A percentile compares a stretch with the other conserved stretches of the same genome.
Evolutionary conservation across 768 basidiomycete species (phyloP).

Genomic region (Kwoniella sp.): DNA sequence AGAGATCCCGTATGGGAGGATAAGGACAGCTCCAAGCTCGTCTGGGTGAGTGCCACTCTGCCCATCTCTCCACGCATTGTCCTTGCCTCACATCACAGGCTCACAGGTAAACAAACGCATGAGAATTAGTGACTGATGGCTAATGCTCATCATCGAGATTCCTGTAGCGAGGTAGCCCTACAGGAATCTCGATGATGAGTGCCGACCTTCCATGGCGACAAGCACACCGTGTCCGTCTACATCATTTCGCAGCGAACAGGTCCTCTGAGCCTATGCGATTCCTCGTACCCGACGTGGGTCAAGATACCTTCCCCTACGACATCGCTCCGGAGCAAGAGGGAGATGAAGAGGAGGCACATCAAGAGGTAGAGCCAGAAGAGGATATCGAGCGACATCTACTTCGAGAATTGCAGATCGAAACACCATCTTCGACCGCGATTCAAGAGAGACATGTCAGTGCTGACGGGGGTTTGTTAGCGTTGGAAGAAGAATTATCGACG

Average conservation of each 20-base stretch:
- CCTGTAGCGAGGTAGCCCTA: slow-evolving; percentile 49
- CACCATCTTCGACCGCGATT: no score
- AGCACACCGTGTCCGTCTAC: slow-evolving; percentile 52
- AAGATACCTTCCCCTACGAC: not conserved
- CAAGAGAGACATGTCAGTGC: not conserved
- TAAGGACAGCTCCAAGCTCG: slow-evolving; percentile 44
- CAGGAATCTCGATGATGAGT: slow-evolving; percentile 55
- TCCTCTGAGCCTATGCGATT: slow-evolving; percentile 30
- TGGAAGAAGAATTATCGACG: slow-evolving; percentile 27
- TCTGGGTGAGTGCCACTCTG: slow-evolving; percentile 49
- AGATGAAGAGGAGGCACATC: slow-evolving; percentile 10
- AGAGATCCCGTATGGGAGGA: slow-evolving; percentile 50
- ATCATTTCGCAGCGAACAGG: slow-evolving; percentile 46
- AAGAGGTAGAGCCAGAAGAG: not conserved
- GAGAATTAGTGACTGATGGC: no score
- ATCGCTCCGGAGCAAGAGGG: slow-evolving; percentile 5
- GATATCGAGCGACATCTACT: slow-evolving; percentile 11
- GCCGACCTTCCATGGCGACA: slow-evolving; percentile 44
- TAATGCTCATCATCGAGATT: not conserved
- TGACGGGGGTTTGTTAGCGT: slow-evolving; percentile 24
- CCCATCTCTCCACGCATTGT: no score
- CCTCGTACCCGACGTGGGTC: slow-evolving; percentile 46
- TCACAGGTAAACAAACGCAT: no score
- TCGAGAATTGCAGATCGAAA: not conserved
- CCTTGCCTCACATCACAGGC: no score